Evolutionary conservation across 768 basidiomycete species (phyloP), one percentile per base, ranked within the genome.

Genomic region (Xerocomus spinulosus): DNA sequence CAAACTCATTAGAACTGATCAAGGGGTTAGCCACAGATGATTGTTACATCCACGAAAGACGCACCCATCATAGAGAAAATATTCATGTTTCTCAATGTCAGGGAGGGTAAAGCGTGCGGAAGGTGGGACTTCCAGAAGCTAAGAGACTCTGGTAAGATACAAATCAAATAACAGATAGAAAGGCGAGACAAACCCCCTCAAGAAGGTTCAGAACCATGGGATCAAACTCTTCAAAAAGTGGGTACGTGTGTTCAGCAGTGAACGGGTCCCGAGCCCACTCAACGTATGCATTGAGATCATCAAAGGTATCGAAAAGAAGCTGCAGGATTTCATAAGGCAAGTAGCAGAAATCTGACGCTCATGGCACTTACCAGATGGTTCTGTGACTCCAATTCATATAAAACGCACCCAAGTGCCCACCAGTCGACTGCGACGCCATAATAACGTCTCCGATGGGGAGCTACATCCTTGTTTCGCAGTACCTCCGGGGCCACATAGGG

Each of bases 401-500:
- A 49, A 10, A 75, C 57, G 36, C 72, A 72, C 6, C 75, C 74
- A 9, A 73, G 54, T 0, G 62, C 63, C 73, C 73, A 76, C 59
- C 71, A 75, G 44, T 76, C 71, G 12, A 73, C 65, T 1, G 57
- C 54, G 0, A 50, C 42, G 9, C 70, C 68, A 37, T 73, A 73
- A 28, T 35, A 52, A 18, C 25, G 55, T 37, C 40, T 59, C 5
- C 47, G 29, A 18, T 43, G 5, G 15, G 0, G 0, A n/a, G 56
- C 9, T 8, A 54, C 42, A 3, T 44, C 45, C 38, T 55, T 46
- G 29, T 67, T 70, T n/a, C 41, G 54, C 38, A 70, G 46, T 48
- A 74, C 56, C 47, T 75, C 74, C 0, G 74, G 73, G 12, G 73
- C 73, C 63, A 72, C 68, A 46, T 69, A 74, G 8, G 62, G 48